Evolutionary conservation across 2,329 filamentous ascomycete genomes (phyloP), one percentile per base, ranked within the genome.

Genomic region (Cordyceps cicadae): DNA sequence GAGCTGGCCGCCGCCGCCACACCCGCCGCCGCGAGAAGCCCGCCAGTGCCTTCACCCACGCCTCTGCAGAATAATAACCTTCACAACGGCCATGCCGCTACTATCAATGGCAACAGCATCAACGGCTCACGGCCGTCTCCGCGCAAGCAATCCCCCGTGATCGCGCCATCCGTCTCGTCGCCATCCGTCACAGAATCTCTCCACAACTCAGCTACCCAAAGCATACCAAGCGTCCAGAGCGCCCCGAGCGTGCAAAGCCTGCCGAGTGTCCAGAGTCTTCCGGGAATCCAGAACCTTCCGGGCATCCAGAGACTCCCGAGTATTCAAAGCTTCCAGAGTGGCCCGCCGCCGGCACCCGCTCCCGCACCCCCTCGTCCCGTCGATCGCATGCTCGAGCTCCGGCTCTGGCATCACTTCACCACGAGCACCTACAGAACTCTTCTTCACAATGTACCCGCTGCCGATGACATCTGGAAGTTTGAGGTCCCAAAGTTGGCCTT

Each of bases 371-470:
- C 67, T 69, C 46, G 67, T 63, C 32, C 57, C 65, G 37, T 65
- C 65, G 59, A 66, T 67, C 29, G 66, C 67, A 73, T 85, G 63
- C 74, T 86, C 63, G 85, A 88, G 70, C 75, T 88, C 61, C 81
- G 79, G 54, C 75, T 88, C 39, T 81, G 87, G 72, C 85, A 88
- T 67, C 82, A 87, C 62, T 88, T 84, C 68, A 86, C 83, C 7
- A 80, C 80, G 43, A 74, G 78, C 63, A 87, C 84, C 0, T 81
- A 79, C 64, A 79, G 82, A 64, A 87, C 85, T 0, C 76, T 88
- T 12, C 76, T 83, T 32, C 78, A 80, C 57, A 77, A 78, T 62
- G 79, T 78, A 3, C 76, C 79, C 0, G 70, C 76, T 11, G 79
- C 80, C 51, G 77, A 82, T 61, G 76, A 78, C 46, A 80, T 87